Base-by-base conservation (phyloP, 139 green algal species). In the Gonium pectorale region DNA sequence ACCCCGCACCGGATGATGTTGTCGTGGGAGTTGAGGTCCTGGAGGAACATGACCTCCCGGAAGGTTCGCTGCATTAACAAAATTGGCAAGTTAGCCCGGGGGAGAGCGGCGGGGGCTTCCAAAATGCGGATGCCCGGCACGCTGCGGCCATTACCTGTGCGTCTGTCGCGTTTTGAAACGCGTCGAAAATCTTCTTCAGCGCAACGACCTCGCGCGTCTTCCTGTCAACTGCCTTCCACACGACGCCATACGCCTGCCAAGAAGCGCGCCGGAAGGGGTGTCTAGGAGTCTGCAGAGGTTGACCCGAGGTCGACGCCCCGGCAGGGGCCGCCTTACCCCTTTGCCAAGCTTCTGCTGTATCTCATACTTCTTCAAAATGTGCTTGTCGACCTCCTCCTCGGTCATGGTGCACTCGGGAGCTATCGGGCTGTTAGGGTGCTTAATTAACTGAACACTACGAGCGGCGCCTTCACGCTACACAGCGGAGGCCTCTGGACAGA, bases 111-210 rank as follows among this genome's bases (percentile, higher is more conserved):
- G 19, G 49, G 17, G 17, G 19, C 49, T 19, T 56, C 19, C 49
- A 56, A 15, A 26, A 19, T 56, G 17, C 17, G 19, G 17, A 56
- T 15, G 17, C 49, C 17, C 49, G 19, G 49, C 29, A 60, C 35
- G 69, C 26, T 59, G n/a, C n/a, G n/a, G n/a, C n/a, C n/a, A n/a
- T n/a, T n/a, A 98, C 96, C 94, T 99, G 96, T 13, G 97, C 97
- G 86, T 99, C 97, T 31, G 97, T 99, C 52, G 95, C 93, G 64
- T 99, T 99, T 80, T 99, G 97, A 83, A 99, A 99, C 0, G 97
- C 97, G 79, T 99, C 97, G 78, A 99, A 99, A 33, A 99, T 99
- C 83, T 99, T 99, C 86, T 99, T 99, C 66, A 99, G 79, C 0
- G 97, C 97, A 8, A 99, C 95, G 0, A 91, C 91, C 49, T 96